These are phyloP conservation scores for Laetiporus sulphureus DNA, from an alignment of 1,284 basidiomycete species.

Conservation along the genomic window DNA sequence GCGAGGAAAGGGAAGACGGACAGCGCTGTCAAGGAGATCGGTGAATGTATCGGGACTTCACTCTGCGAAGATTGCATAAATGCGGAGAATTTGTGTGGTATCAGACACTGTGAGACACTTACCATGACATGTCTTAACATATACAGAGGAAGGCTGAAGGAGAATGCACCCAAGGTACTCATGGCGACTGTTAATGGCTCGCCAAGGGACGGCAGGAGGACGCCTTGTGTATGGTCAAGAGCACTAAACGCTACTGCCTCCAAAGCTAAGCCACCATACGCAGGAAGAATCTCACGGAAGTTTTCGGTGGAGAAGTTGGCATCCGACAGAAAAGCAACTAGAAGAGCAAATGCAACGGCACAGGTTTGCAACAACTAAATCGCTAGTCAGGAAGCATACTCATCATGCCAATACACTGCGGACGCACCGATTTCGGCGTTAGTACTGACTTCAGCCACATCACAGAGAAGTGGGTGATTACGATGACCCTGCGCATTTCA, in stretches of 20 bases:
- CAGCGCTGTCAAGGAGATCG: slow-evolving; percentile 47
- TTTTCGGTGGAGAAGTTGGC: slow-evolving; percentile 39
- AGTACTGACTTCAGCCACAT: slow-evolving; percentile 53
- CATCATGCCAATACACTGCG: not conserved
- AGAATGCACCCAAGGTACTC: slow-evolving; percentile 53
- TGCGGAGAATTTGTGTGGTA: not conserved
- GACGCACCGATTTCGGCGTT: slow-evolving; percentile 37
- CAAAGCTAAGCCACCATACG: slow-evolving; percentile 55
- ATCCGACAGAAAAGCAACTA: slow-evolving; percentile 48
- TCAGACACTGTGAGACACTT: too few species aligned
- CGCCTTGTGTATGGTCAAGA: slow-evolving; percentile 53
- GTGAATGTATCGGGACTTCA: slow-evolving; percentile 29
- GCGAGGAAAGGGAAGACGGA: slow-evolving; percentile 53
- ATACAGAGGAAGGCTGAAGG: slow-evolving; percentile 59
- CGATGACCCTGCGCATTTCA: slow-evolving; percentile 41
- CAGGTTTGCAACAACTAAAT: slow-evolving; percentile 29
- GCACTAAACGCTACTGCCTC: slow-evolving; percentile 53
- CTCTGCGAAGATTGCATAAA: slow-evolving; percentile 24
- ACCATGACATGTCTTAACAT: slow-evolving; percentile 52
- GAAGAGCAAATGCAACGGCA: slow-evolving; percentile 37
- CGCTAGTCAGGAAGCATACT: too few species aligned
- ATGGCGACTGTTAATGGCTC: slow-evolving; percentile 44
- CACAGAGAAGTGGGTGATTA: slow-evolving; percentile 62
- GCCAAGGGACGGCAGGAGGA: slow-evolving; percentile 50
- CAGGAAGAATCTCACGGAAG: slow-evolving; percentile 43